Base-by-base conservation (phyloP, 1,139 yeast species). In the Torulaspora globosa region DNA sequence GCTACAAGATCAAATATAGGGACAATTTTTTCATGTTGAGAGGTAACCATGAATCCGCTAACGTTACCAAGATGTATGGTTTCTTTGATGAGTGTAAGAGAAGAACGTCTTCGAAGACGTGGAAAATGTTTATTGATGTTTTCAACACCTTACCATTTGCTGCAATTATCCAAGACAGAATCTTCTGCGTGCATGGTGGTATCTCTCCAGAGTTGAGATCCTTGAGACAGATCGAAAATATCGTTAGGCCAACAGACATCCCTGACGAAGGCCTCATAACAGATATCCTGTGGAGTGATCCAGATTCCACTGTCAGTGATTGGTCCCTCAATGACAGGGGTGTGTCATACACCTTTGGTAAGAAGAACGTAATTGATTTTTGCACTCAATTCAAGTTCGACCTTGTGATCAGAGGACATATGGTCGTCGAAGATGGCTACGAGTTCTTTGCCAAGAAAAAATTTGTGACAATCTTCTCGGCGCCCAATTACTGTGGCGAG, bases 391-490 rank as follows among this genome's bases (percentile, higher is more conserved):
- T 90, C 64, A 94, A 92, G 29, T 89, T 92, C 67, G 97, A 92
- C 69, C 75, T 92, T 55, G 96, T 92, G 35, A 92, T 96, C 66
- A 78, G 98, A 56, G 97, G 97, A 14, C 97, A 92, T 69, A 90
- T 92, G 97, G 97, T 92, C 54, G 97, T 92, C 21, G 97, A 92
- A 64, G 98, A 92, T 65, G 98, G 98, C 1, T 92, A 92, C 66
- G 97, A 92, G 70, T 92, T 92, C 65, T 92, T 92, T 70, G 90
- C 90, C 65, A 96, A 90, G 65, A 76, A 95, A 45, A 85, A 95
- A 23, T 73, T 92, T 52, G 97, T 92, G 4, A 92, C 98, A 0
- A 97, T 92, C 11, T 92, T 92, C 66, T 80, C 89, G 46, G 98
- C 98, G 0, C 97, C 98, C 1, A 92, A 92, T 67, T 92, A 92